These are phyloP conservation scores for Magnaporthiopsis incrustans DNA, from an alignment of 2,329 filamentous ascomycete species.

Conservation along the genomic window DNA sequence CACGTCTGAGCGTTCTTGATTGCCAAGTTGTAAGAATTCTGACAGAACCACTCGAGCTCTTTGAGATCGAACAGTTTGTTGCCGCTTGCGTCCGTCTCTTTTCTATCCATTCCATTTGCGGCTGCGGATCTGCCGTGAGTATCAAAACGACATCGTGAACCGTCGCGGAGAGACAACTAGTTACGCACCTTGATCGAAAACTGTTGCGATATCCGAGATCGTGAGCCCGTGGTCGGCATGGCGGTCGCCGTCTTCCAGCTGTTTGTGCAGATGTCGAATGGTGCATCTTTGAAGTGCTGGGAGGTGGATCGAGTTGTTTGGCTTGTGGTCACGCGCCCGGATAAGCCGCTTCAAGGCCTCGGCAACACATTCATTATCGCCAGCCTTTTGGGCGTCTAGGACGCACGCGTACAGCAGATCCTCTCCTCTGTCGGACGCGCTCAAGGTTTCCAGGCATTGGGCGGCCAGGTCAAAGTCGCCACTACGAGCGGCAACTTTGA, in stretches of 20 bases:
- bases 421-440: constrained; percentile 41
- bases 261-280: constrained; percentile 39
- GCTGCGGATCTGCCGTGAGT: constrained; percentile 19
- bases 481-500: constrained; percentile 58
- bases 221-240: constrained; percentile 15
- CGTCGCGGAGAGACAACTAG: neutral
- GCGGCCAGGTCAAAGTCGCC: constrained; percentile 50
- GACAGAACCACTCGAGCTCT: constrained; percentile 79
- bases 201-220: constrained; percentile 43
- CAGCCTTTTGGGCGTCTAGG: constrained; percentile 61
- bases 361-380: constrained; percentile 53
- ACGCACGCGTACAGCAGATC: constrained; percentile 74
- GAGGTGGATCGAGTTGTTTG: constrained; percentile 44
- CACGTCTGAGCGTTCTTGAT: constrained; percentile 51
- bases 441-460: constrained; percentile 55
- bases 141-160: neutral
- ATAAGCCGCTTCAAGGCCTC: constrained; percentile 52
- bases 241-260: constrained; percentile 27
- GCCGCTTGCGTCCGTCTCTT: constrained; percentile 29
- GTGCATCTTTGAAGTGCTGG: constrained; percentile 57
- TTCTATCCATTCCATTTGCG: constrained; percentile 31
- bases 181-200: constrained; percentile 36
- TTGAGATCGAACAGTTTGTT: constrained; percentile 46
- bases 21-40: constrained; percentile 72
- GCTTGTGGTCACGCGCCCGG: constrained; percentile 41